Percentiles rank a stretch among this genome's conserved stretches.
These are phyloP conservation scores for Colletotrichum ledebouriae DNA, from an alignment of 2,329 filamentous ascomycete species.

Conservation along the genomic window DNA sequence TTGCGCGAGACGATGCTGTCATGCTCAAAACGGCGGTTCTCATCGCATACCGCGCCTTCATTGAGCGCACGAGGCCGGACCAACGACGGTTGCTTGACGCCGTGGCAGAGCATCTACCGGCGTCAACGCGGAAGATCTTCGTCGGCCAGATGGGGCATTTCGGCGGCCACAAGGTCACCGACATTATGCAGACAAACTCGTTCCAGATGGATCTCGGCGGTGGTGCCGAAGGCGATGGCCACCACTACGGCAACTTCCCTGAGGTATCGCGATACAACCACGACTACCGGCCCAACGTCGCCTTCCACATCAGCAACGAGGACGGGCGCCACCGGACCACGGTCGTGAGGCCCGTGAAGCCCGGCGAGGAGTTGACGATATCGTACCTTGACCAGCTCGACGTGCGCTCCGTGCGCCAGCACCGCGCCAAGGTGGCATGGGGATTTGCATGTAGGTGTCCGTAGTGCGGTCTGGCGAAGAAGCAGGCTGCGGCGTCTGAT, in stretches of 20 bases:
- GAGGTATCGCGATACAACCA: slow-evolving; percentile 57
- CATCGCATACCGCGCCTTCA: slow-evolving; percentile 41
- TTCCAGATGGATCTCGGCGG: slow-evolving; percentile 44
- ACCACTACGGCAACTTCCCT: slow-evolving; percentile 43
- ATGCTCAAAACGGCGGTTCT: slow-evolving; percentile 40
- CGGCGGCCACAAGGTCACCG: slow-evolving; percentile 39
- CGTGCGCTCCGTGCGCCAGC: slow-evolving; percentile 46
- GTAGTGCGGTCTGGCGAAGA: slow-evolving; percentile 50
- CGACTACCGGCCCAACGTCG: slow-evolving; percentile 60
- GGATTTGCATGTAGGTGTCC: slow-evolving; percentile 58
- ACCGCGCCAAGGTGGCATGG: slow-evolving; percentile 52
- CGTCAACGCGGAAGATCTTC: slow-evolving; percentile 27
- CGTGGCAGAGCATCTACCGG: slow-evolving; percentile 27
- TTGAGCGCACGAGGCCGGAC: slow-evolving; percentile 35
- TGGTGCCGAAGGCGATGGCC: slow-evolving; percentile 23
- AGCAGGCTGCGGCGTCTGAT: slow-evolving; percentile 52
- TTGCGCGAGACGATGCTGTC: slow-evolving; percentile 43
- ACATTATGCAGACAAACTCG: slow-evolving; percentile 42
- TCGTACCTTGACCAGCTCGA: slow-evolving; percentile 56
- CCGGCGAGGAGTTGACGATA: slow-evolving; percentile 59
- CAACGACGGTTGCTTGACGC: slow-evolving; percentile 28
- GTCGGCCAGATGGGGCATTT: slow-evolving; percentile 40
- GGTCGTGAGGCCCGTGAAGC: slow-evolving; percentile 53
- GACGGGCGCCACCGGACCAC: slow-evolving; percentile 56
- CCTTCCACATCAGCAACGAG: slow-evolving; percentile 53